These are phyloP conservation scores for Populus alba DNA, from an alignment of 345 rosid genomes.

Conservation along the genomic window DNA sequence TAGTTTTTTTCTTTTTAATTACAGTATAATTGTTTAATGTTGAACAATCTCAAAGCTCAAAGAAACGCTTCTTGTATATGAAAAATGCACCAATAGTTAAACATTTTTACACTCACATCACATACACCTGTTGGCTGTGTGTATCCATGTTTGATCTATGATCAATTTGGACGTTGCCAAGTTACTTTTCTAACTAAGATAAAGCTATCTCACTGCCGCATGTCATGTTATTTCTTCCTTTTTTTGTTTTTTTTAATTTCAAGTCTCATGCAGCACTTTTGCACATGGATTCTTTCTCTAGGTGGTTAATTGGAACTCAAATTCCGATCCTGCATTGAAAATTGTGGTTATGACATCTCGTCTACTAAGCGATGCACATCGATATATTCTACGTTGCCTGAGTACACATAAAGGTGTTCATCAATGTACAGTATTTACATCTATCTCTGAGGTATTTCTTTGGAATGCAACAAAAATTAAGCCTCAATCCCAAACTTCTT, in stretches of 20 bases:
- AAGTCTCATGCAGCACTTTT: slow-evolving; percentile 10
- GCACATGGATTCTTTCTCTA: slow-evolving; percentile 23
- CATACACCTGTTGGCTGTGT: too few species aligned
- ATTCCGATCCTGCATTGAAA: slow-evolving; percentile 42
- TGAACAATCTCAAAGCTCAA: too few species aligned
- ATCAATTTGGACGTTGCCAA: too few species aligned
- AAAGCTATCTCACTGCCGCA: too few species aligned
- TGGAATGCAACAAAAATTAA: background rate
- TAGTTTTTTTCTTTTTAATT: background rate
- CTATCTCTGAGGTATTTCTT: slow-evolving; percentile 79
- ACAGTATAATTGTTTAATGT: too few species aligned
- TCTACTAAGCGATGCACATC: slow-evolving; percentile 86
- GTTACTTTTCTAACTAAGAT: too few species aligned
- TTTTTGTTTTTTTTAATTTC: background rate
- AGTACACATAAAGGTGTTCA: slow-evolving; percentile 54
- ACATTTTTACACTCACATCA: too few species aligned
- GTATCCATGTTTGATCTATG: too few species aligned
- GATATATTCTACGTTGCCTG: slow-evolving; percentile 79
- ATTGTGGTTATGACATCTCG: slow-evolving; percentile 75
- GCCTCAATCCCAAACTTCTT: too few species aligned
- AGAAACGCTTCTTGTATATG: too few species aligned
- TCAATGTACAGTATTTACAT: slow-evolving; percentile 60
- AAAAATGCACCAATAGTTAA: too few species aligned
- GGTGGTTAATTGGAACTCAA: slow-evolving; percentile 78
- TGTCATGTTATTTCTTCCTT: background rate